Base-by-base conservation (phyloP, 768 basidiomycete genomes). In the Boletellus emodensis region DNA sequence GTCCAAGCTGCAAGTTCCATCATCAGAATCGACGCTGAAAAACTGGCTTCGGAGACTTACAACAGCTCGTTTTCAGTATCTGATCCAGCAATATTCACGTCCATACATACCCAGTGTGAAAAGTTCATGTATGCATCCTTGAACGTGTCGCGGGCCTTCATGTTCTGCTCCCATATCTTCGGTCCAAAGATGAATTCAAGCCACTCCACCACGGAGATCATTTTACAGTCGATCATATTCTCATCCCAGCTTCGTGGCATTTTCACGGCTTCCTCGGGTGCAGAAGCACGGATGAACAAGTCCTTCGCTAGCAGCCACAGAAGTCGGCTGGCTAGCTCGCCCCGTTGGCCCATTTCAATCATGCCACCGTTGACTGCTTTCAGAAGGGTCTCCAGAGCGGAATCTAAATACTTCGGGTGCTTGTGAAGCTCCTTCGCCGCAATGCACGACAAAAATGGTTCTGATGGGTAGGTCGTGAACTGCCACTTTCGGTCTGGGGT, bases 381-480 rank as follows among this genome's bases (percentile, higher is more conserved):
- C n/a, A 18, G 10, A 14, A 41, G 36, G 3, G 15, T 14, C 5
- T 13, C 10, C 40, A 49, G 36, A 3, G 40, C 34, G 4, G 3
- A 4, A 1, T 26, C 13, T 14, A 35, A 10, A 6, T 7, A 4
- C 3, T 6, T 14, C 11, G 6, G 14, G 13, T 13, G 8, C 10
- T 3, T 3, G 37, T 54, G 52, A 11, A 51, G 37, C 3, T 39
- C 7, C 6, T 15, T 11, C 12, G 53, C 53, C 2, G 53, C 53
- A 34, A 40, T 41, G 22, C 49, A 51, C 24, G 53, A 57, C 4
- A 57, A 18, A 3, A 54, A 7, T 3, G 55, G 46, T n/a, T 57
- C 55, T 4, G 53, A 57, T 9, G 55, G 52, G 42, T 54, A 54
- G 38, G 40, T 39, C 15, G 55, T 56, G 15, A 28, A 53, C 15